These are phyloP conservation scores for Clohesyomyces aquaticus DNA, from an alignment of 495 filamentous ascomycete genomes.

Conservation along the genomic window DNA sequence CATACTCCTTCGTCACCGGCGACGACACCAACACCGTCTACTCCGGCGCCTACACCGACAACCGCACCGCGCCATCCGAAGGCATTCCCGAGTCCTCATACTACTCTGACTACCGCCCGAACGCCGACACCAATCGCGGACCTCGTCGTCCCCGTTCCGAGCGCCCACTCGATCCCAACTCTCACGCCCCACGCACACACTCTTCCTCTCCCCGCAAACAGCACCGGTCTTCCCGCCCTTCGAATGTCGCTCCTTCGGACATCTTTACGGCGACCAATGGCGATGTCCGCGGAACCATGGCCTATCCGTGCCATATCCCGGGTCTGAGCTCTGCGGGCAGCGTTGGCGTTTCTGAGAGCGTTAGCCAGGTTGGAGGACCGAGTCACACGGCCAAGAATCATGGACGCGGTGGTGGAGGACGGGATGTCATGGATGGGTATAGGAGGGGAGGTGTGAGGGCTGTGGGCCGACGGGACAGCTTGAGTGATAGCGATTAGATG, in stretches of 20 bases:
- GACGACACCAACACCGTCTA: constrained; percentile 41
- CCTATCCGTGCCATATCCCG: constrained; percentile 78
- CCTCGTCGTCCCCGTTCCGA: constrained; percentile 17
- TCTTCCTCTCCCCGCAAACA: constrained; percentile 36
- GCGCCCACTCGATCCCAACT: constrained; percentile 12
- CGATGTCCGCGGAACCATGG: constrained; percentile 72
- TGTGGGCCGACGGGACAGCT: constrained; percentile 52
- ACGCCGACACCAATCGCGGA: constrained; percentile 28
- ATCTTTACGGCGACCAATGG: constrained; percentile 52
- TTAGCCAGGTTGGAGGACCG: constrained; percentile 39
- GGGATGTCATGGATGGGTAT: constrained; percentile 50
- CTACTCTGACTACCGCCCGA: constrained; percentile 43
- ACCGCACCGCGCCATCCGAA: constrained; percentile 35
- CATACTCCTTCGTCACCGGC: constrained; percentile 46
- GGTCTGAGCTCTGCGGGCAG: constrained; percentile 62
- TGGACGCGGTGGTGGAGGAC: too few species aligned
- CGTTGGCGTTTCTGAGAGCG: constrained; percentile 49
- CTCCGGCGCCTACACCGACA: constrained; percentile 32
- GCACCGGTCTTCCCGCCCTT: constrained; percentile 29
- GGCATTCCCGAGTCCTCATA: constrained; percentile 40
- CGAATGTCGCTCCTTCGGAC: constrained; percentile 38
- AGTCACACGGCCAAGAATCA: constrained; percentile 27
- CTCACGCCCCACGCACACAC: constrained; percentile 2
- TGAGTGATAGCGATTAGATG: constrained; percentile 58
- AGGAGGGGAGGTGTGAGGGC: constrained; percentile 53